phyloP scores from a whole-genome alignment of 352 stramenopile species.

The Phytophthora litchii region DNA sequence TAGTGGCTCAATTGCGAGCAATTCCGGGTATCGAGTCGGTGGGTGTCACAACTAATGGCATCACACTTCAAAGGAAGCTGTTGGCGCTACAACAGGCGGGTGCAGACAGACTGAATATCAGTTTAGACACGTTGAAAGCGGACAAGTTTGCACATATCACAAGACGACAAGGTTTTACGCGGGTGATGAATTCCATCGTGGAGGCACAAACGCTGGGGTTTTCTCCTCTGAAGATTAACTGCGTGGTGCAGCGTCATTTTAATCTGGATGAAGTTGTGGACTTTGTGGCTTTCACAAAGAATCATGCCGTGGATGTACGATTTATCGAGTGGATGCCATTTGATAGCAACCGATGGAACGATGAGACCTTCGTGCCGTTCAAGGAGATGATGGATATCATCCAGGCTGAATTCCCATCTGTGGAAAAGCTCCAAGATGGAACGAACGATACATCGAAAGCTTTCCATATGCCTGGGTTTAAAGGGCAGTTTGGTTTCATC shows the following conservation, averaged over 20 bases:
- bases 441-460: conserved; percentile 97
- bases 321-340: conserved; percentile 99
- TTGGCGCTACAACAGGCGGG: conserved; percentile 79
- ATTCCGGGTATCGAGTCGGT: conserved; percentile 83
- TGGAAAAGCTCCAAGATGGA: conserved; percentile 71
- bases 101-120: conserved; percentile 94
- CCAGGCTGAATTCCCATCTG: conserved; percentile 40
- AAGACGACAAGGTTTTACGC: conserved; percentile 86
- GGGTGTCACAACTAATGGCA: conserved; percentile 97
- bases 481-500: conserved; percentile 94
- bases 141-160: conserved; percentile 95
- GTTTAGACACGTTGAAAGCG: conserved; percentile 93
- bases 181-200: conserved; percentile 87
- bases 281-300: conserved; percentile 93
- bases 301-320: conserved; percentile 91
- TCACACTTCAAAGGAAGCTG: conserved; percentile 90
- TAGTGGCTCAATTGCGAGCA: conserved; percentile 53
- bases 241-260: conserved; percentile 95
- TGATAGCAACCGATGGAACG: conserved; percentile 96
- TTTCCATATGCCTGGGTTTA: conserved; percentile 76
- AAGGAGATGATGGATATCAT: conserved; percentile 90
- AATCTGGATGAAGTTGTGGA: conserved; percentile 95
- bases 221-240: conserved; percentile 96
- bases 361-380: conserved; percentile 93
- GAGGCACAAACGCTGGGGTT: conserved; percentile 63